These are phyloP conservation scores for Blastocystis sp. DNA, from an alignment of 352 stramenopile species.

Conservation along the genomic window DNA sequence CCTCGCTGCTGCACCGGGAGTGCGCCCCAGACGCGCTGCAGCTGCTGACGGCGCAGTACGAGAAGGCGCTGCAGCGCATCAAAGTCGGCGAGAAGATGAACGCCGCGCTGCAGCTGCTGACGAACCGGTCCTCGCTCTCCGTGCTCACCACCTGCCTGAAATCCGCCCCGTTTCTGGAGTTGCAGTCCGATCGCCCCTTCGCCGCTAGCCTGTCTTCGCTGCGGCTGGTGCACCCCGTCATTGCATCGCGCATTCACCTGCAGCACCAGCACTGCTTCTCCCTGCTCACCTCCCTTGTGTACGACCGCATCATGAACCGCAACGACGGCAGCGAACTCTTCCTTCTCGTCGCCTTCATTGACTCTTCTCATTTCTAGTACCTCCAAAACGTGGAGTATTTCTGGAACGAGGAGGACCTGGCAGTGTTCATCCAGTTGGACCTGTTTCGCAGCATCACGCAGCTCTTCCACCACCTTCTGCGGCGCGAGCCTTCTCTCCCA, in stretches of 20 bases:
- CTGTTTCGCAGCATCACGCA: neutral
- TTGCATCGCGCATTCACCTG: neutral
- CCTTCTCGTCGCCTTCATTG: neutral
- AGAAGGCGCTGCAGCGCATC: neutral
- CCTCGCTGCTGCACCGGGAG: neutral
- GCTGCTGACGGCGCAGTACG: neutral
- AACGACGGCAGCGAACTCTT: neutral
- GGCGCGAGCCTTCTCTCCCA: neutral
- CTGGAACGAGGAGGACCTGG: neutral
- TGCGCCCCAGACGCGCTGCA: neutral
- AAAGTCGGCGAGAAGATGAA: neutral
- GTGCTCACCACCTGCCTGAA: constrained; percentile 14
- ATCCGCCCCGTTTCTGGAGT: neutral
- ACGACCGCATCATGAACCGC: neutral
- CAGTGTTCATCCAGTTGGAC: neutral
- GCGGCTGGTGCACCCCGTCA: neutral
- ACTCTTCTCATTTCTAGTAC: neutral
- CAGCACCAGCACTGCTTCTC: neutral
- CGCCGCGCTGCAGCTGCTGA: neutral
- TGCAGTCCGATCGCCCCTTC: neutral
- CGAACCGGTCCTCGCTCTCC: neutral
- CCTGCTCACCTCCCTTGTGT: neutral
- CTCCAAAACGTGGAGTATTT: neutral
- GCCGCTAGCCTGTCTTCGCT: neutral
- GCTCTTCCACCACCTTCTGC: neutral